Base-by-base conservation (phyloP, 139 green algal species). In the Yamagishiella unicocca region DNA sequence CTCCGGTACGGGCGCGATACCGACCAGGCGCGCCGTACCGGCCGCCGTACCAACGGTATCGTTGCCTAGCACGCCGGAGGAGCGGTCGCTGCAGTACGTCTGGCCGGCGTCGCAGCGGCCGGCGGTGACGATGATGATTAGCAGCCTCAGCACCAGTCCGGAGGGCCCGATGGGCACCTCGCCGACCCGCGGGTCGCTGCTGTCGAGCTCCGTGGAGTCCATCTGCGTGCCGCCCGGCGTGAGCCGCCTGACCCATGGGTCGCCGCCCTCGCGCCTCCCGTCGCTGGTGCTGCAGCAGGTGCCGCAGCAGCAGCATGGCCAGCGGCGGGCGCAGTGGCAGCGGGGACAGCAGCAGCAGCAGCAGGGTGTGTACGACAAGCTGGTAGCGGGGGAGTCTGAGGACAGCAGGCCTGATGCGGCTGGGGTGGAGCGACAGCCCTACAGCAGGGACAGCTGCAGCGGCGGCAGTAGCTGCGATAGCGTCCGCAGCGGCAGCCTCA, bases 181-280 rank as follows among this genome's bases (percentile, higher is more conserved):
- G 66, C 37, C 31, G 66, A 25, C 66, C 66, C 66, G 2, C 29
- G 66, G n/a, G 31, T 74, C 66, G 66, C 17, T 74, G 17, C 31
- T 46, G 37, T 80, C 72, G 12, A 80, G 72, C 43, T 84, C 77
- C 5, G 58, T 84, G 17, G 77, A 84, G 25, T 84, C 77, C 29
- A 58, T 84, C 40, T 55, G 27, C 55, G 77, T 84, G 55, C 77
- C 77, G 25, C 77, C 77, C 7, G 76, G 76, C 19, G 10, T 3
- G 3, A 45, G 22, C 22, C 58, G 58, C 14, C 14, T 27, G 58
- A 6, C 6, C 22, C 58, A 33, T 21, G 22, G 58, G 17, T 29
- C 22, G 58, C 14, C 58, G 6, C 29, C 22, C 58, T 6, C 22
- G 22, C 58, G n/a, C n/a, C n/a, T n/a, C n/a, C n/a, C n/a, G n/a